phyloP scores from a whole-genome alignment of 2,329 filamentous ascomycete species.

The Thelonectria discophora region DNA sequence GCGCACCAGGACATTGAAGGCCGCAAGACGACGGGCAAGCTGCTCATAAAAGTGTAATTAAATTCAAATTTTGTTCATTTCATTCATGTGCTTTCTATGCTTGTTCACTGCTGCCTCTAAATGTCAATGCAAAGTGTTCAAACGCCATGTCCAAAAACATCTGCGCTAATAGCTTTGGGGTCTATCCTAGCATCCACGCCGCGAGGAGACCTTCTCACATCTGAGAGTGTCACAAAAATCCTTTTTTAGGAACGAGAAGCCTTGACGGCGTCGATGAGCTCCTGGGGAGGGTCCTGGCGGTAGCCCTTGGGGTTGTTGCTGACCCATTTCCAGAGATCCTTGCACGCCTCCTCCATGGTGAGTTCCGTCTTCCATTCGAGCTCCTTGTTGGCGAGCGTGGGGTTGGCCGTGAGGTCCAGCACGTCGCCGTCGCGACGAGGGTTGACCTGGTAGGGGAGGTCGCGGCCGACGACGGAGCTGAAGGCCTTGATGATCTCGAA shows the following conservation, averaged over 20 bases:
- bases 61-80: slow-evolving; percentile 26
- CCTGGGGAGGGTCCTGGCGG: slow-evolving; percentile 86
- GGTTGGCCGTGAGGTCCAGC: slow-evolving; percentile 92
- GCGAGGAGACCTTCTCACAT: slow-evolving; percentile 31
- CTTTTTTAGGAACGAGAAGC: slow-evolving; percentile 40
- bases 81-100: background rate
- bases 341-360: slow-evolving; percentile 91
- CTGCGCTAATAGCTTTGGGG: slow-evolving; percentile 19
- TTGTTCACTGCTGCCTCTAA: slow-evolving; percentile 34
- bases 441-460: slow-evolving; percentile 87
- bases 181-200: slow-evolving; percentile 19
- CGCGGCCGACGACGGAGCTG: slow-evolving; percentile 82
- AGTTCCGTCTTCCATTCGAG: slow-evolving; percentile 91
- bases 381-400: slow-evolving; percentile 85
- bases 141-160: slow-evolving; percentile 34
- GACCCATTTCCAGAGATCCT: slow-evolving; percentile 96
- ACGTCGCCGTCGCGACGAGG: slow-evolving; percentile 88
- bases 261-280: slow-evolving; percentile 75
- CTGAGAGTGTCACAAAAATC: background rate
- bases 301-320: slow-evolving; percentile 97
- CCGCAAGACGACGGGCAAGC: slow-evolving; percentile 84
- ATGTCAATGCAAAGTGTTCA: slow-evolving; percentile 34
- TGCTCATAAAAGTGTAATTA: slow-evolving; percentile 73
- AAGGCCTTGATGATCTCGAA: slow-evolving; percentile 98
- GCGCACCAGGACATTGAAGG: slow-evolving; percentile 84